These are phyloP conservation scores for Hanseniaspora nectarophila DNA, from an alignment of 805 yeast genomes.

Conservation along the genomic window DNA sequence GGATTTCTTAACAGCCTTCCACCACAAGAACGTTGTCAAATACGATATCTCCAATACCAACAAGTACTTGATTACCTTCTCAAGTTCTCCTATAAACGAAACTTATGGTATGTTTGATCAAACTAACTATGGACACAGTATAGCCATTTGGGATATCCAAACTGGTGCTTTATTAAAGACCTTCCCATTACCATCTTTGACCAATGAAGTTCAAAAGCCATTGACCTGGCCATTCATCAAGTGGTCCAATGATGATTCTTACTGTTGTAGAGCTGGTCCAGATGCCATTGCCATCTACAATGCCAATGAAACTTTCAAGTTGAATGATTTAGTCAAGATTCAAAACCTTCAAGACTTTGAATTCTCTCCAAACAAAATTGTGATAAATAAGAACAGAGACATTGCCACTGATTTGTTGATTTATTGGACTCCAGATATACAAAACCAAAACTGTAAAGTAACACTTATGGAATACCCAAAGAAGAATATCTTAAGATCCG, in stretches of 20 bases:
- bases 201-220: constrained; percentile 35
- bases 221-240: constrained; percentile 93
- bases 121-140: constrained; percentile 82
- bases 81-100: constrained; percentile 71
- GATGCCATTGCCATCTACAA: constrained; percentile 88
- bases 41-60: constrained; percentile 90
- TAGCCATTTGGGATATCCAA: constrained; percentile 82
- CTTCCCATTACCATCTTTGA: constrained; percentile 58
- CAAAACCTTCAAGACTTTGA: constrained; percentile 83
- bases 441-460: constrained; percentile 90
- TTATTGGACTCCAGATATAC: constrained; percentile 93
- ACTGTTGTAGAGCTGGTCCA: constrained; percentile 90
- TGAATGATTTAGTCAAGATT: constrained; percentile 70
- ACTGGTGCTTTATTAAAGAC: constrained; percentile 79
- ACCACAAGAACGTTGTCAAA: constrained; percentile 80
- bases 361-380: constrained; percentile 84
- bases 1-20: constrained; percentile 59
- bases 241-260: constrained; percentile 88
- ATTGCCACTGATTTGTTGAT: constrained; percentile 57
- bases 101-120: constrained; percentile 70
- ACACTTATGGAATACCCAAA: constrained; percentile 79
- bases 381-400: constrained; percentile 35
- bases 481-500: constrained; percentile 72
- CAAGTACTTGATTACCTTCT: constrained; percentile 76
- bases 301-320: constrained; percentile 54